Evolutionary conservation across 495 filamentous ascomycete genomes (phyloP).

Genomic region (Daldinia caldariorum): DNA sequence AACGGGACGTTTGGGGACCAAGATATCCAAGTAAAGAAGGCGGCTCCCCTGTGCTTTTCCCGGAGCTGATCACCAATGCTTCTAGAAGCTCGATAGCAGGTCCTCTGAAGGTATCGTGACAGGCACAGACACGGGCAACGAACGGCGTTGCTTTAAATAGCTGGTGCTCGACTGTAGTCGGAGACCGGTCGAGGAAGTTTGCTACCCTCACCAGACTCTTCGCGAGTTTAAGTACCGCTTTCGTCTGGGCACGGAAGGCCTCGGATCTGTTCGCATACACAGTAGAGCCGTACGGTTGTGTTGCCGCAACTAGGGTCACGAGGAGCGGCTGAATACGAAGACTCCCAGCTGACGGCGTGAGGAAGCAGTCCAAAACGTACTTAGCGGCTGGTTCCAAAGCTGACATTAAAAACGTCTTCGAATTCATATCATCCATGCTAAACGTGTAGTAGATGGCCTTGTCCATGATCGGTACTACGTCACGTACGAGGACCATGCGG

Average conservation of each 20-base stretch:
- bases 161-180: conserved; percentile 74
- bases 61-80: conserved; percentile 74
- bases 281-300: conserved; percentile 69
- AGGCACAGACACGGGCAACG: conserved; percentile 79
- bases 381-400: conserved; percentile 72
- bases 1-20: conserved; percentile 79
- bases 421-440: conserved; percentile 71
- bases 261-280: conserved; percentile 67
- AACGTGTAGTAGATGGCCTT: conserved; percentile 75
- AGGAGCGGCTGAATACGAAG: conserved; percentile 82
- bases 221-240: conserved; percentile 70
- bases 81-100: conserved; percentile 76
- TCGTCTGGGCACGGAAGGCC: conserved; percentile 69
- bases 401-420: conserved; percentile 67
- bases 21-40: conserved; percentile 90
- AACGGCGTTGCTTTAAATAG: conserved; percentile 80
- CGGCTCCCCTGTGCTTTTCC: conserved; percentile 72
- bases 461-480: conserved; percentile 73
- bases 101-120: conserved; percentile 70
- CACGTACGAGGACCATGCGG: conserved; percentile 62
- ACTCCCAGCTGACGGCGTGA: conserved; percentile 72
- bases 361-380: conserved; percentile 79
- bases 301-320: conserved; percentile 71
- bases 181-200: conserved; percentile 67
- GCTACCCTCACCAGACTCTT: conserved; percentile 75